Evolutionary conservation across 2,329 filamentous ascomycete species (phyloP), one percentile per base, ranked within the genome.

Genomic region (Xylariales sp.): DNA sequence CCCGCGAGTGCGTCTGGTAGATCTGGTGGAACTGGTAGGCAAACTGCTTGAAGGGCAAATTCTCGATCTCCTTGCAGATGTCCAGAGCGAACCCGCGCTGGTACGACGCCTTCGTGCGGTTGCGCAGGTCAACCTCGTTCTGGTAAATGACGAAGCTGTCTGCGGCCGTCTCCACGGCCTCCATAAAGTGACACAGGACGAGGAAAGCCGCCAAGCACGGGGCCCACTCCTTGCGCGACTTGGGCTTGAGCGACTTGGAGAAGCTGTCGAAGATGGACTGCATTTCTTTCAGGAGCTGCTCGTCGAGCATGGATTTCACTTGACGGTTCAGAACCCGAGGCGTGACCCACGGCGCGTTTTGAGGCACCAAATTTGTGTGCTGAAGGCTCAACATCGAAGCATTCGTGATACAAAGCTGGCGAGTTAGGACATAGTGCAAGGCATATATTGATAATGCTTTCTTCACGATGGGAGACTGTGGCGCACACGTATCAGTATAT

Each of bases 21-120:
- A 76, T 65, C 50, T 76, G 67, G 54, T 79, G 75, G 52, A 79
- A 79, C 55, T 77, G 74, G 45, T 73, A 76, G 4, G 71, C 72
- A 49, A 79, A 77, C 55, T 79, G 74, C 55, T 69, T 73, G 51
- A 79, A 79, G 1, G 75, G 75, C 61, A 78, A 61, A 46, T 76
- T 75, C 51, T 79, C 75, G 32, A 79, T 63, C 50, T 74, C 69
- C 20, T 56, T 55, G 56, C 69, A 74, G 20, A 70, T 56, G 6
- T 59, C 56, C 30, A 74, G 57, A n/a, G 70, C 72, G 21, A 66
- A 61, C 6, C 55, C 56, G 28, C 69, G 65, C 39, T 59, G 55
- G 50, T 62, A 67, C 49, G 52, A 53, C 6, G 63, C 58, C 18
- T 55, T 49, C 17, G 53, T 49, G n/a, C 54, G 54, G 41, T 62